Percentiles rank a stretch among this genome's conserved stretches.
phyloP scores from a whole-genome alignment of 106 monocot genomes.

The Dactylorhiza incarnata region DNA sequence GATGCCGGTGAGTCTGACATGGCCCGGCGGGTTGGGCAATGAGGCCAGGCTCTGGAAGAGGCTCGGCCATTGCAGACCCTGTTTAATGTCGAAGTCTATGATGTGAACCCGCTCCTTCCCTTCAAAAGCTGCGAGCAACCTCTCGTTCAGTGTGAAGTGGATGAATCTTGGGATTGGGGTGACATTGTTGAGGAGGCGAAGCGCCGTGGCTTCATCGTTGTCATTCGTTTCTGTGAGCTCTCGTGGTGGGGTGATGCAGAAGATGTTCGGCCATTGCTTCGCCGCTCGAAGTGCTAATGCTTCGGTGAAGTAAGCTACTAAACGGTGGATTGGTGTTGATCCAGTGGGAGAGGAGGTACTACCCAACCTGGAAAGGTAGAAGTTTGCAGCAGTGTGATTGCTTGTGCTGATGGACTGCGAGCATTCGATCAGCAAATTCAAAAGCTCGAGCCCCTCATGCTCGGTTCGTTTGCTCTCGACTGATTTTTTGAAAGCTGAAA shows the following conservation, averaged over 20 bases:
- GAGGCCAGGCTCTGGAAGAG: conserved; percentile 72
- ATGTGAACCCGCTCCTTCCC: conserved; percentile 70
- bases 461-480: background rate
- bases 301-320: conserved; percentile 72
- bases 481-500: background rate
- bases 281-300: conserved; percentile 35
- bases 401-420: conserved; percentile 1
- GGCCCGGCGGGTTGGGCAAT: conserved; percentile 47
- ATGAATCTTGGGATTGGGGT: conserved; percentile 66
- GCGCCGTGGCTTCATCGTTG: conserved; percentile 28
- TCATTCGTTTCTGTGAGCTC: conserved; percentile 14
- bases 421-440: background rate
- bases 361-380: conserved; percentile 48
- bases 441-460: background rate
- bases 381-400: conserved; percentile 38
- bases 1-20: conserved; percentile 78
- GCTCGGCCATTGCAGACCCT: conserved; percentile 87
- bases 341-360: conserved; percentile 45
- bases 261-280: conserved; percentile 56
- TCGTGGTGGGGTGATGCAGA: conserved; percentile 34
- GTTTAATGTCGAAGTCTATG: conserved; percentile 84
- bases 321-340: conserved; percentile 38
- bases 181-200: conserved; percentile 44
- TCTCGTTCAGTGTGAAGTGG: conserved; percentile 81
- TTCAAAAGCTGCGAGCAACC: conserved; percentile 46